Evolutionary conservation across 192 early-diverging fungal genomes (phyloP), one percentile per base, ranked within the genome.

Genomic region (Phycomyces blakesleeanus): DNA sequence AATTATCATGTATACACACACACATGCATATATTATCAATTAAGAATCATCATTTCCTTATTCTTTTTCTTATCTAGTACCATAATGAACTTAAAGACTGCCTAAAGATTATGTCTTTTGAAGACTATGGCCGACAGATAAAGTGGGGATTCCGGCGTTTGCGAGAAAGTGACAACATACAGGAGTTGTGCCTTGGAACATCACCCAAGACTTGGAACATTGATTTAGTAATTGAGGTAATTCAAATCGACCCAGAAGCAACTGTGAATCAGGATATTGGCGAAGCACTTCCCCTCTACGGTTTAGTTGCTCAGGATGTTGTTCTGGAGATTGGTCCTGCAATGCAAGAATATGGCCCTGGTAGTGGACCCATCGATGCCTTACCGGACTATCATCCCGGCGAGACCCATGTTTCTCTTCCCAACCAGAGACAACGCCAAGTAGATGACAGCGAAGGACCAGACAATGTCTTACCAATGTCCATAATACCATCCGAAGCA

Each of bases 321-420:
- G 60, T 62, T n/a, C 29, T 62, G 5, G 60, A 51, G 14, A 38
- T 62, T 4, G 60, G 60, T 22, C 49, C 51, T 11, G 15, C 5
- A 11, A 38, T 37, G 12, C 44, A 47, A 34, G 29, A 34, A 34
- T 34, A 34, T 7, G 7, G 7, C 29, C 2, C 29, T 5, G 29
- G 29, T 7, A 34, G 7, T 34, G 29, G 7, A 34, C 3, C 29
- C 11, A 12, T 47, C 2, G 44, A 47, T 11, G 18, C 3, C 2
- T 18, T 18, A 18, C 44, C 44, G 18, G 44, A 47, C 11, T 47
- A 47, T 18, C 18, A 18, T 47, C 15, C 12, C 11, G 5, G 2
- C 11, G 44, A 18, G 3, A 47, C 44, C 12, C 44, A 47, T 3
- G 29, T 2, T 34, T 7, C 29, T 34, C 29, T 34, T 5, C 7